phyloP scores from a whole-genome alignment of 176 grass and related monocot genomes.

The Tuctoria greenei region DNA sequence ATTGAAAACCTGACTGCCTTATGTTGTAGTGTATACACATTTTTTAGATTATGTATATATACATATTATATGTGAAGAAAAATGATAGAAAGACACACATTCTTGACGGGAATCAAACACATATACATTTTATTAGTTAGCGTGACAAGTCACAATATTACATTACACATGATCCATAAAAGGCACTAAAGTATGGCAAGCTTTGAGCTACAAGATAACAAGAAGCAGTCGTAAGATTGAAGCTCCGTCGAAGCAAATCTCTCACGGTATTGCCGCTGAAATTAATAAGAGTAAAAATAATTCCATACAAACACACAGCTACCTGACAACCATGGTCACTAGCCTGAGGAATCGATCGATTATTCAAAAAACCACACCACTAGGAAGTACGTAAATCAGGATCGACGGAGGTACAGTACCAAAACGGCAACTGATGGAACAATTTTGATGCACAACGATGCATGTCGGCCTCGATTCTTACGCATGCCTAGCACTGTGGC shows the following conservation, averaged over 20 bases:
- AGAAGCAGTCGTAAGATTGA: constrained; percentile 15
- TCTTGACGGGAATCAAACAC: not conserved
- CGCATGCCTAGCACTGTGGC: constrained; percentile 52
- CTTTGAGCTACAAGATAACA: constrained; percentile 23
- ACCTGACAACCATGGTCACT: constrained; percentile 11
- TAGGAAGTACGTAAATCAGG: not conserved
- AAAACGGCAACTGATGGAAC: constrained; percentile 20
- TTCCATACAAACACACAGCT: not conserved
- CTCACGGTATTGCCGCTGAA: not conserved
- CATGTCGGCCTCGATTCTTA: not conserved
- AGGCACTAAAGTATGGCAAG: not conserved
- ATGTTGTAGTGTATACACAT: too few relatives aligned
- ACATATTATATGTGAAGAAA: too few relatives aligned
- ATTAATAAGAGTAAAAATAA: not conserved
- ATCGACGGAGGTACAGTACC: not conserved
- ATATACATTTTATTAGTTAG: constrained; percentile 39
- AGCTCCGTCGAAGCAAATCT: not conserved
- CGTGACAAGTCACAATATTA: not conserved
- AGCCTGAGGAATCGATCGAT: constrained; percentile 21
- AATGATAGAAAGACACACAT: too few relatives aligned
- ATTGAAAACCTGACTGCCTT: too few relatives aligned
- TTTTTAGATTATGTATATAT: too few relatives aligned
- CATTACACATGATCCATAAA: not conserved
- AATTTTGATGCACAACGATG: not conserved
- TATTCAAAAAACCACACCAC: not conserved